Conservation (phyloP, 2,329 filamentous ascomycete genomes). For the Aspergillus cejpii region DNA sequence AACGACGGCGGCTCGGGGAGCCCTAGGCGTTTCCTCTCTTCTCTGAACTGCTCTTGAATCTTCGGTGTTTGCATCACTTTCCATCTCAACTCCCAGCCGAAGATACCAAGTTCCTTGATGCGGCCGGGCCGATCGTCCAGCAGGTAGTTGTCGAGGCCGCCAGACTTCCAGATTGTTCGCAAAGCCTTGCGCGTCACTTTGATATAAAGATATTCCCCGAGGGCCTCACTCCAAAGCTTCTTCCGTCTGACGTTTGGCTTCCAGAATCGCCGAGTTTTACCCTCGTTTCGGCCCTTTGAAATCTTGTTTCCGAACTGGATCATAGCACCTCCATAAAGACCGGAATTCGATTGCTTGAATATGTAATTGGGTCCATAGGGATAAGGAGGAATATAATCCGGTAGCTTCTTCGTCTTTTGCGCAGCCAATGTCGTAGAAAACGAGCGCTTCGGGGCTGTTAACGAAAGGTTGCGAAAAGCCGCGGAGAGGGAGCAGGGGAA, state of each 20-base stretch:
- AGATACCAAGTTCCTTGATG: conserved; percentile 78
- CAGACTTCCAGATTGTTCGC: conserved; percentile 67
- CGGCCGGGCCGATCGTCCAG: conserved; percentile 70
- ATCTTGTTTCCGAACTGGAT: conserved; percentile 48
- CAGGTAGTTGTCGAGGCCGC: conserved; percentile 87
- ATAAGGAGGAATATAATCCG: conserved; percentile 41
- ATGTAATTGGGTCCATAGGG: conserved; percentile 40
- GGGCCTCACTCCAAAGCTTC: conserved; percentile 42
- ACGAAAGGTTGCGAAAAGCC: conserved; percentile 36
- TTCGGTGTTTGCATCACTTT: conserved; percentile 71
- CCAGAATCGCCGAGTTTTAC: conserved; percentile 45
- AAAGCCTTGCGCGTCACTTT: conserved; percentile 43
- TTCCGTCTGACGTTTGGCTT: conserved; percentile 46
- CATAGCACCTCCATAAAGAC: conserved; percentile 43
- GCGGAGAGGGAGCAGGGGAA: conserved; percentile 32
- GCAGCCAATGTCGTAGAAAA: conserved; percentile 35
- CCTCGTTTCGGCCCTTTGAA: conserved; percentile 44
- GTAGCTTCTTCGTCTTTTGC: conserved; percentile 30
- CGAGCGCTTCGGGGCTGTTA: conserved; percentile 32
- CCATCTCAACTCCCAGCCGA: conserved; percentile 87
- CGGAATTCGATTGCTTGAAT: conserved; percentile 44
- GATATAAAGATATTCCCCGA: conserved; percentile 39
- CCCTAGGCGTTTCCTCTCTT: conserved; percentile 60
- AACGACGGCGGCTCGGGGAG: conserved; percentile 48
- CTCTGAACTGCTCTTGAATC: conserved; percentile 60